Base-by-base conservation (phyloP, 116 monocot genomes). In the Posidonia oceanica region DNA sequence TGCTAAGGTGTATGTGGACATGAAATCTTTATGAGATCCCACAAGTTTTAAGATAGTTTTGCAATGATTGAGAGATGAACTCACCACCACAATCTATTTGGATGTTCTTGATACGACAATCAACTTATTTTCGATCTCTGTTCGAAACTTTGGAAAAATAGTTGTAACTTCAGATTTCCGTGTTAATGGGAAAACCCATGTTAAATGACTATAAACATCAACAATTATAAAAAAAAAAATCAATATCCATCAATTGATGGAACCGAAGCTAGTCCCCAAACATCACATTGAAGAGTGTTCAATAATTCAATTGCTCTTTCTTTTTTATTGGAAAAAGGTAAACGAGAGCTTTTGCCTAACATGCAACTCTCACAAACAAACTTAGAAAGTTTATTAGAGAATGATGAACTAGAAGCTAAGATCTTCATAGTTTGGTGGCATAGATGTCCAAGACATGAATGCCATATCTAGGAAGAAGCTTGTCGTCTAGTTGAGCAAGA, bases 181-280 rank as follows among this genome's bases (percentile, higher is more conserved):
- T 39, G 36, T 23, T 15, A 75, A 52, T 40, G 61, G 61, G 61
- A 48, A 75, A 18, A 69, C 52, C 75, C 75, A 75, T 12, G 40
- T 40, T 11, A 54, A 69, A 15, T 38, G 6, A 39, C 10, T 55
- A 61, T 29, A 69, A 52, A 36, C 61, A 69, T 75, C 73, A 23
- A 64, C 64, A 73, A 73, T 22, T 0, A 64, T 0, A 0, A 64
- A 73, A 64, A 29, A 0, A 64, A 73, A 64, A 51, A 73, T 3
- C 4, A 3, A 64, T 52, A 73, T 2, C 63, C 52, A 14, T 63
- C 22, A 15, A 22, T 54, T 0, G 64, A 73, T 51, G n/a, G 6
- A 13, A 64, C 36, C 16, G 73, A 63, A 44, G 63, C 0, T 36
- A 20, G 44, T 15, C 63, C 62, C 64, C 73, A 64, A n/a, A 64